Evolutionary conservation across 2,329 filamentous ascomycete species (phyloP), one percentile per base, ranked within the genome.

Genomic region (Mariannaea elegans): DNA sequence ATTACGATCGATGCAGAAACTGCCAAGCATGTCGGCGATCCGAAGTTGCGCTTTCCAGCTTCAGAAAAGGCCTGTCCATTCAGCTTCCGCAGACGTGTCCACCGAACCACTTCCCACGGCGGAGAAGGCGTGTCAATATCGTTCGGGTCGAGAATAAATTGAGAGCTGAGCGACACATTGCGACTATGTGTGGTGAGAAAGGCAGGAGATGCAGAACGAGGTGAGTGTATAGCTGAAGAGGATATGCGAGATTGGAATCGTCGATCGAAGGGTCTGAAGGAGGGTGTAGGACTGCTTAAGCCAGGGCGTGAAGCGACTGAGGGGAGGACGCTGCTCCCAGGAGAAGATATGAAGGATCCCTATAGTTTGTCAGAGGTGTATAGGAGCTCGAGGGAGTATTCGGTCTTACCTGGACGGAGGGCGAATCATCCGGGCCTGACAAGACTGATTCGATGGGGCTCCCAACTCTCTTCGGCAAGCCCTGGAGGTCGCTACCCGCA

Each of bases 91-190:
- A 99, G 80, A 73, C 91, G 95, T 1, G 93, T 98, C 96, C 96
- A 99, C 72, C 94, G 86, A 59, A 99, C 91, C 53, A 98, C 93
- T 72, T 99, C 95, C 96, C 95, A 99, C 2, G 95, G 95, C 5
- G 92, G 88, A 54, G 92, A 88, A 3, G 88, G 84, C 1, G 88
- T 87, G 65, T 94, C 91, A 19, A 84, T 81, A 46, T 91, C 90
- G 50, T 87, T 81, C 41, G 84, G 76, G 58, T 89, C 88, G 13
- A 84, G 73, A 3, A 88, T 72, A 10, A 91, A 76, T 66, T 92
- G 87, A 68, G 92, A 96, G 42, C 85, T 89, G 18, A 93, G 71
- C 1, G 94, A 97, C 2, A 88, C 90, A 68, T 93, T 91, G 54
- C 94, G 89, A 53, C 93, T 96, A 72, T 95, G 92, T 3, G 84